These are phyloP conservation scores for Tanozyma kutaoensis DNA, from an alignment of 805 yeast genomes.

Conservation along the genomic window DNA sequence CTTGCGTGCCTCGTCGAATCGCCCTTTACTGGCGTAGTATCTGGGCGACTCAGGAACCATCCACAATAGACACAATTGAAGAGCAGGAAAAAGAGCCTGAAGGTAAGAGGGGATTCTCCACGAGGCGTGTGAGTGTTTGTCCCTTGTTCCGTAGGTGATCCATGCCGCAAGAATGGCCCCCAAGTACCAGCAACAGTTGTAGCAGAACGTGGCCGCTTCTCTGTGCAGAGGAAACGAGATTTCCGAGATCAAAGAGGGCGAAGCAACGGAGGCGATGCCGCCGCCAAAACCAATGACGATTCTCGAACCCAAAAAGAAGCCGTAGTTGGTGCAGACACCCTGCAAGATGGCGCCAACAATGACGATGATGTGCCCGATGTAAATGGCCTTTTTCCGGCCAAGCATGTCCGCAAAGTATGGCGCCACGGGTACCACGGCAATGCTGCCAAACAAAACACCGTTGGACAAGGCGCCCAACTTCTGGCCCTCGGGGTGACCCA, in stretches of 20 bases:
- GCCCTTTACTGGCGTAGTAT: slow-evolving; percentile 26
- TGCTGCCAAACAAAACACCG: slow-evolving; percentile 21
- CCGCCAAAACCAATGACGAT: slow-evolving; percentile 35
- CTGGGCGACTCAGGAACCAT: slow-evolving; percentile 38
- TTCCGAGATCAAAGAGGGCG: slow-evolving; percentile 40
- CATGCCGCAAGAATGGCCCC: slow-evolving; percentile 44
- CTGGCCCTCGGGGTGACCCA: slow-evolving; percentile 12
- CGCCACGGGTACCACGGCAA: slow-evolving; percentile 12
- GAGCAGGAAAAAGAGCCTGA: slow-evolving; percentile 34
- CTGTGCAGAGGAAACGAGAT: slow-evolving; percentile 31
- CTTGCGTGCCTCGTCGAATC: slow-evolving; percentile 27
- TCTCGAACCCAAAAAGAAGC: slow-evolving; percentile 29
- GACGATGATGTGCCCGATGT: slow-evolving; percentile 12
- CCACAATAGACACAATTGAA: slow-evolving; percentile 19
- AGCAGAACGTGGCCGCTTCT: slow-evolving; percentile 21
- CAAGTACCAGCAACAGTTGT: slow-evolving; percentile 38
- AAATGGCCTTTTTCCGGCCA: slow-evolving; percentile 26
- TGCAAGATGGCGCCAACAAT: slow-evolving; percentile 24
- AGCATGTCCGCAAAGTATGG: slow-evolving; percentile 16
- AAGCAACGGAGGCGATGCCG: slow-evolving; percentile 25
- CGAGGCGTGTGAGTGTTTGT: slow-evolving; percentile 16
- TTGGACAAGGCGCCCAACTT: slow-evolving; percentile 10
- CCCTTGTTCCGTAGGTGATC: slow-evolving; percentile 34
- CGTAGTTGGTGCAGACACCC: slow-evolving; percentile 19
- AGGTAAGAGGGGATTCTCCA: slow-evolving; percentile 45